Base-by-base conservation (phyloP, 1,139 yeast genomes). In the Pichia sp. region DNA sequence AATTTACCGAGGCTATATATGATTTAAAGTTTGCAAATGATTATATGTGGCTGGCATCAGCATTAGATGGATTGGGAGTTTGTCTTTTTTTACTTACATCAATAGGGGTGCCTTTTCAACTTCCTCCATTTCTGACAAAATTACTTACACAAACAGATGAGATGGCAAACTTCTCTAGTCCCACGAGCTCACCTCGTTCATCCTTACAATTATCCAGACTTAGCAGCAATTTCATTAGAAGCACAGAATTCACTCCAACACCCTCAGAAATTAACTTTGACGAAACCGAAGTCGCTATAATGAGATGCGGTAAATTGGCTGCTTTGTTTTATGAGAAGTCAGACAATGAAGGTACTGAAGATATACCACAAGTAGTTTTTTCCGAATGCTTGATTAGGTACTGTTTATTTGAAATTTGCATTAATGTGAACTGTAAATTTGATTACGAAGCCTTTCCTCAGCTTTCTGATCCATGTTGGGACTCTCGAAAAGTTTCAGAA, bases 31-130 rank as follows among this genome's bases (percentile, higher is more conserved):
- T 75, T 26, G 68, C 80, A 2, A 79, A 79, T 39, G 98, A 91
- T 59, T 74, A 74, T 53, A 64, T 91, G 18, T 91, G 98, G 98
- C 68, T 85, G 22, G 97, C 82, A 0, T 81, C 91, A 34, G 79
- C 96, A 0, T 58, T 89, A 18, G 96, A 88, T 53, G 88, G 93
- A 0, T 64, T 88, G 10, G 83, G 83, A 0, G 75, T 84, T 1
- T 73, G 85, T 48, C 60, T 83, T 32, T 62, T 83, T 8, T 60
- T 88, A 40, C 64, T 85, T 34, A 70, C 80, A 12, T 78, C 71
- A 51, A 59, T 81, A 15, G 78, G 77, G 24, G 67, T 72, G 1
- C 71, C 83, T 0, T 78, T 73, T 46, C 79, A 77, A 40, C 61
- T 86, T 30, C 89, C 91, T 1, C 68, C 66, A 1, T 56, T 69